These are phyloP conservation scores for Shiraia bambusicola DNA, from an alignment of 2,329 filamentous ascomycete genomes.

Conservation along the genomic window DNA sequence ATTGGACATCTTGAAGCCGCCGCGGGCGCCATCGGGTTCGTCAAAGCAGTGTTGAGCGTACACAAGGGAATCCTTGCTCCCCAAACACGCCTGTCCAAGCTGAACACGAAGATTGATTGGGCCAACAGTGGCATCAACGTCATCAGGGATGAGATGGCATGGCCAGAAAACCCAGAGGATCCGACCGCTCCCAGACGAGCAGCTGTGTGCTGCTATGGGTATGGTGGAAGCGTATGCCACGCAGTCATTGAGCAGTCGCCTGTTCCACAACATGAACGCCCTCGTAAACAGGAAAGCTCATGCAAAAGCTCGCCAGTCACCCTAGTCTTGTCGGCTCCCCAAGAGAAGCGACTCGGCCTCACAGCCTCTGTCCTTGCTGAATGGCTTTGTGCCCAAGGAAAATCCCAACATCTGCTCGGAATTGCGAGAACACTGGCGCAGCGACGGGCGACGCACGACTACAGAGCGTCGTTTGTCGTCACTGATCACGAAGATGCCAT, in stretches of 20 bases:
- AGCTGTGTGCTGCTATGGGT: slow-evolving; percentile 19
- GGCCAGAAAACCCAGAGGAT: slow-evolving; percentile 6
- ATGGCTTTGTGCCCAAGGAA: slow-evolving; percentile 4
- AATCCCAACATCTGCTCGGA: neutral
- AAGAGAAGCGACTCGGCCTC: slow-evolving; percentile 5
- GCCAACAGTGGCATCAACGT: slow-evolving; percentile 9
- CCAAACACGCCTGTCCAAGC: slow-evolving; percentile 24
- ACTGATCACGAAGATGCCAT: no score
- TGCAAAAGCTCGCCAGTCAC: neutral
- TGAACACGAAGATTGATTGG: slow-evolving; percentile 21
- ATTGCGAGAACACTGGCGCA: no score
- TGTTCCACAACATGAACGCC: neutral
- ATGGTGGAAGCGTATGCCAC: slow-evolving; percentile 18
- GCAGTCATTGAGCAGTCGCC: slow-evolving; percentile 12
- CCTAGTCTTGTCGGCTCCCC: slow-evolving; percentile 2
- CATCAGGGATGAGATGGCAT: slow-evolving; percentile 12
- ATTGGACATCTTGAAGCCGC: slow-evolving; percentile 32
- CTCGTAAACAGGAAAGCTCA: neutral
- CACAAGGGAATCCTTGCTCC: slow-evolving; percentile 32
- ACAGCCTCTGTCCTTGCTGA: slow-evolving; percentile 2
- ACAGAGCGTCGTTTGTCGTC: no score
- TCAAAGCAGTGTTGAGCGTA: slow-evolving; percentile 28
- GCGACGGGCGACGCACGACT: no score
- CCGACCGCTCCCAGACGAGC: slow-evolving; percentile 7
- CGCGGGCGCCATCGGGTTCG: slow-evolving; percentile 24